Evolutionary conservation across 2,329 filamentous ascomycete genomes (phyloP).

Genomic region (Aureobasidium leucospermi): DNA sequence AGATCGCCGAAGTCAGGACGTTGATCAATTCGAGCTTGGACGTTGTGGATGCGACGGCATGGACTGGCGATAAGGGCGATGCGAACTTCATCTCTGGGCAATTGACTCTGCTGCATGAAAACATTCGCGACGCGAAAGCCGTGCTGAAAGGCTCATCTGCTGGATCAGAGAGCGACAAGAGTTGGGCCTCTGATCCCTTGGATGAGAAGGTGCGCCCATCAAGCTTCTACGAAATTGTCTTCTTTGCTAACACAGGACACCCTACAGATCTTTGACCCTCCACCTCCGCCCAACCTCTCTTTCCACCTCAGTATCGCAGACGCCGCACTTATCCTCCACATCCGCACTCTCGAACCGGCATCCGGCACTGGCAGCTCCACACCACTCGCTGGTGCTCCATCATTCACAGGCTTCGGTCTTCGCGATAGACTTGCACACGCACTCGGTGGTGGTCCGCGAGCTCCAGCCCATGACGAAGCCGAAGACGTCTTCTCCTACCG

Average conservation of each 20-base stretch:
- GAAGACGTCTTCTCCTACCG: slow-evolving; percentile 66
- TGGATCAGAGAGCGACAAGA: slow-evolving; percentile 40
- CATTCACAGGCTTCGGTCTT: slow-evolving; percentile 49
- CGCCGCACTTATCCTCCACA: slow-evolving; percentile 52
- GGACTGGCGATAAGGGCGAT: slow-evolving; percentile 58
- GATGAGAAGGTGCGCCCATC: slow-evolving; percentile 45
- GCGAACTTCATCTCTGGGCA: slow-evolving; percentile 52
- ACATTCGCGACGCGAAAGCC: slow-evolving; percentile 53
- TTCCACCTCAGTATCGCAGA: slow-evolving; percentile 56
- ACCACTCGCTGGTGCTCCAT: slow-evolving; percentile 23
- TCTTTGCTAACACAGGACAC: neutral
- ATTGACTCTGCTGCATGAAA: slow-evolving; percentile 52
- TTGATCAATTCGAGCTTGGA: slow-evolving; percentile 77
- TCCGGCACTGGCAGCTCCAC: slow-evolving; percentile 28
- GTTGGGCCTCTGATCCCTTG: slow-evolving; percentile 50
- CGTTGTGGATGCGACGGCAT: slow-evolving; percentile 69
- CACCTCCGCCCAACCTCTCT: slow-evolving; percentile 60
- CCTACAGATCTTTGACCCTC: slow-evolving; percentile 47
- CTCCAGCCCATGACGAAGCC: slow-evolving; percentile 53
- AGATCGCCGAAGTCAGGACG: slow-evolving; percentile 65
- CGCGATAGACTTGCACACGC: slow-evolving; percentile 47
- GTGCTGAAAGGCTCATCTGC: slow-evolving; percentile 44
- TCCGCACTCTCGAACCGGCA: slow-evolving; percentile 58
- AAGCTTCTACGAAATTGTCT: slow-evolving; percentile 24
- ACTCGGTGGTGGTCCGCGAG: slow-evolving; percentile 33